Evolutionary conservation across 345 rosid genomes (phyloP).

Genomic region (Excoecaria cochinchinensis): DNA sequence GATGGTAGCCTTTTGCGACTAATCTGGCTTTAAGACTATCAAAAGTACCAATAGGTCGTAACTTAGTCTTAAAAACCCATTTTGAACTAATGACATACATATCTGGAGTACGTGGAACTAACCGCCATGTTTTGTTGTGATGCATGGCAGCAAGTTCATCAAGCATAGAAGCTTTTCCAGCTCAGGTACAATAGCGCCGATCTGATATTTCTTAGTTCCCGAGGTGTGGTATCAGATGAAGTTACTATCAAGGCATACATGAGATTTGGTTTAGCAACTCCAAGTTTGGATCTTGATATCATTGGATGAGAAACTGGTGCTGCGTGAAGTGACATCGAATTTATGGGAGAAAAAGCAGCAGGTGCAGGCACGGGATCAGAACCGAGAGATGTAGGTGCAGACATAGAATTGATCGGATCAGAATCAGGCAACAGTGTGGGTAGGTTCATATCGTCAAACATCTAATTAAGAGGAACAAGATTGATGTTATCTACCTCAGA

Average conservation of each 20-base stretch:
- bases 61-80: background rate
- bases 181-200: background rate
- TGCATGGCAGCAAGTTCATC: background rate
- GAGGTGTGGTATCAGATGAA: background rate
- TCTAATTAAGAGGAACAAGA: too few relatives aligned
- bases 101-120: background rate
- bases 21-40: background rate
- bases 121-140: background rate
- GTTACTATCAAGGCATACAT: background rate
- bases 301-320: background rate
- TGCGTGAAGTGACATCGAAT: too few relatives aligned
- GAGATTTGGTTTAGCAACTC: background rate
- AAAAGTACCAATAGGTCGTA: background rate
- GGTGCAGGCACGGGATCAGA: too few relatives aligned
- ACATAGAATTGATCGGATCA: too few relatives aligned
- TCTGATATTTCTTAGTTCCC: background rate
- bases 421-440: too few relatives aligned
- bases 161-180: too few relatives aligned
- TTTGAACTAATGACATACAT: background rate
- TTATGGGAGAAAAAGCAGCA: too few relatives aligned
- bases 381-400: too few relatives aligned
- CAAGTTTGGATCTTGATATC: background rate
- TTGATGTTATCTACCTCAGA: too few relatives aligned
- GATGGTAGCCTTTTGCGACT: background rate
- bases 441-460: too few relatives aligned